phyloP scores from a whole-genome alignment of 805 yeast genomes.

The Cyberlindnera euphorbiiphila region DNA sequence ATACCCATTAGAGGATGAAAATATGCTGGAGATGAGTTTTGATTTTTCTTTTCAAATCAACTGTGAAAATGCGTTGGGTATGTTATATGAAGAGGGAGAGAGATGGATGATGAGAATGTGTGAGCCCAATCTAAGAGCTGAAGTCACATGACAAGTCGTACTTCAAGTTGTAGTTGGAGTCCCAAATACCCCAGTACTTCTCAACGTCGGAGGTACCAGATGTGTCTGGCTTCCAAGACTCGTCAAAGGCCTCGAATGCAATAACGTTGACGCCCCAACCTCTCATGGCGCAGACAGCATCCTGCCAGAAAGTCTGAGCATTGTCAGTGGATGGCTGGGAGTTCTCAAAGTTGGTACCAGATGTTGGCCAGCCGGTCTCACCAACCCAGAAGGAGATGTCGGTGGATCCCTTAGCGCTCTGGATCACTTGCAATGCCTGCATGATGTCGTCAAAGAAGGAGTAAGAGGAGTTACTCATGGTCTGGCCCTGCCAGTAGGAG shows the following conservation, averaged over 20 bases:
- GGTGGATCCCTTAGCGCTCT: slow-evolving; percentile 79
- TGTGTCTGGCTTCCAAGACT: slow-evolving; percentile 92
- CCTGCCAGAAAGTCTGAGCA: slow-evolving; percentile 80
- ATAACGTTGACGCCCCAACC: slow-evolving; percentile 94
- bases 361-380: slow-evolving; percentile 97
- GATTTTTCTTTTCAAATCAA: no score
- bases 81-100: no score
- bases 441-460: slow-evolving; percentile 95
- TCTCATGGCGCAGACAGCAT: slow-evolving; percentile 89
- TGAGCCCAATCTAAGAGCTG: slow-evolving; percentile 4
- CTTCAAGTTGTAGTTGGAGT: slow-evolving; percentile 43
- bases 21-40: no score
- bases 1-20: no score
- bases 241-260: slow-evolving; percentile 93
- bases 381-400: slow-evolving; percentile 93
- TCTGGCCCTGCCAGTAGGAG: slow-evolving; percentile 98
- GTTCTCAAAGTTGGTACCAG: slow-evolving; percentile 66
- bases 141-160: slow-evolving; percentile 47
- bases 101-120: no score
- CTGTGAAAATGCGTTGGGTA: no score
- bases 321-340: slow-evolving; percentile 68
- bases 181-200: slow-evolving; percentile 93
- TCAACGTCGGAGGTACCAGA: slow-evolving; percentile 85
- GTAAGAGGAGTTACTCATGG: slow-evolving; percentile 74
- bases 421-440: slow-evolving; percentile 92